A percentile compares a stretch with the other conserved stretches of the same genome.
phyloP scores from a whole-genome alignment of 2,329 filamentous ascomycete genomes.

The Plenodomus tracheiphilus region DNA sequence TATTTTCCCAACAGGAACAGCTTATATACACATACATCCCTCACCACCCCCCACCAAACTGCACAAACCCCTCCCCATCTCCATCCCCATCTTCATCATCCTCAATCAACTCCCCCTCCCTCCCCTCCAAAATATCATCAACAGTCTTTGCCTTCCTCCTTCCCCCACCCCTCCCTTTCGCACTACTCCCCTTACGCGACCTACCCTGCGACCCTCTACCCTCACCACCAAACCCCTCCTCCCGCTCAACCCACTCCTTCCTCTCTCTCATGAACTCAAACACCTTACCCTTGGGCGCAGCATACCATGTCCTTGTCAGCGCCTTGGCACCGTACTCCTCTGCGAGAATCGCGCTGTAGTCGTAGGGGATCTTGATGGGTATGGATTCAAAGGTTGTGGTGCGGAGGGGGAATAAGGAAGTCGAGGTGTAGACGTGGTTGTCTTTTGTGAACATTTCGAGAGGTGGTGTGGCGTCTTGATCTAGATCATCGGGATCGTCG shows the following conservation, averaged over 20 bases:
- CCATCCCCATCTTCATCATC: neutral
- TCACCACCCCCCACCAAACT: neutral
- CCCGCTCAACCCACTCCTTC: slow-evolving; percentile 26
- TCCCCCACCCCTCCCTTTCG: slow-evolving; percentile 1
- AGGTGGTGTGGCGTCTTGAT: neutral
- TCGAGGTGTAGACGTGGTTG: slow-evolving; percentile 56
- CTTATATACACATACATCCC: too few species aligned
- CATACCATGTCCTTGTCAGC: slow-evolving; percentile 52
- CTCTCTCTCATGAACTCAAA: slow-evolving; percentile 45
- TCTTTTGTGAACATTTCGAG: slow-evolving; percentile 54
- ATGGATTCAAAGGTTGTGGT: slow-evolving; percentile 58
- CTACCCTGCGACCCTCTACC: neutral
- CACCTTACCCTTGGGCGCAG: slow-evolving; percentile 20
- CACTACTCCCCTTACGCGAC: neutral
- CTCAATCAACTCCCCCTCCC: neutral
- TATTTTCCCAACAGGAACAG: too few species aligned
- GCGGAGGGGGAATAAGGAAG: slow-evolving; percentile 61
- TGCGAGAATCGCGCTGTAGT: slow-evolving; percentile 57
- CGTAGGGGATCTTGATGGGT: slow-evolving; percentile 59
- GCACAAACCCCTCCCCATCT: neutral
- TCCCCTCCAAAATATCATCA: neutral
- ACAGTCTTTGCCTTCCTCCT: neutral
- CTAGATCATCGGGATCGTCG: slow-evolving; percentile 5
- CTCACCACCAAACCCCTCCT: slow-evolving; percentile 2
- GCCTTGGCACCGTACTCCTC: slow-evolving; percentile 59